phyloP scores from a whole-genome alignment of 225 moss, liverwort and hornwort species.

The Rhytidiadelphus loreus region DNA sequence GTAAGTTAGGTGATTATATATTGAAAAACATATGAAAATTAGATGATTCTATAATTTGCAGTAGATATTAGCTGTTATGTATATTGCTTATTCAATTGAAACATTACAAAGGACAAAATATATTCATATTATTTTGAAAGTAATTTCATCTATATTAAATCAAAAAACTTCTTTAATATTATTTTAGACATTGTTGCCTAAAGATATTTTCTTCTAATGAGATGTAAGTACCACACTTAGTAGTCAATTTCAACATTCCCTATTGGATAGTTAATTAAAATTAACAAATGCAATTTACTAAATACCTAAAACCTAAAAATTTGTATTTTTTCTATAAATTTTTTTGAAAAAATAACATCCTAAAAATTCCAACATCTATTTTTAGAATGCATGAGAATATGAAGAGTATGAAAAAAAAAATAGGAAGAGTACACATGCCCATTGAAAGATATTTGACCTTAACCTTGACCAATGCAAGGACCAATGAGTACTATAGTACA shows the following conservation, averaged over 20 bases:
- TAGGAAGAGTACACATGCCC: no score
- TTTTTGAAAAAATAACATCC: no score
- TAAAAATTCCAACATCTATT: no score
- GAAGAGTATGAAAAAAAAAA: no score
- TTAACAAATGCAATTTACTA: not conserved
- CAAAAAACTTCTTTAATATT: not conserved
- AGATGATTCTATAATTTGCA: no score
- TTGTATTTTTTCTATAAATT: not conserved
- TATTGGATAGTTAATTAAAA: not conserved
- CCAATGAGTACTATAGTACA: no score
- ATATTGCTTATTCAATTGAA: no score
- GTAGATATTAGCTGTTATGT: no score
- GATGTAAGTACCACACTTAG: not conserved
- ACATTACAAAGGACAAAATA: not conserved
- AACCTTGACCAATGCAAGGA: no score
- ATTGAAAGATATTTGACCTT: no score
- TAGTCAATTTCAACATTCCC: not conserved
- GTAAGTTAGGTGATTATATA: not conserved
- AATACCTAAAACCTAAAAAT: not conserved
- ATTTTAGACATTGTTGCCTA: not conserved
- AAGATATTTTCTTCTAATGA: not conserved
- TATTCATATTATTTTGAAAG: not conserved
- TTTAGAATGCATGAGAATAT: no score
- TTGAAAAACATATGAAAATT: not conserved
- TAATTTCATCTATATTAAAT: no score